These are phyloP conservation scores for Trichoderma lentiforme DNA, from an alignment of 2,329 filamentous ascomycete species.

Conservation along the genomic window DNA sequence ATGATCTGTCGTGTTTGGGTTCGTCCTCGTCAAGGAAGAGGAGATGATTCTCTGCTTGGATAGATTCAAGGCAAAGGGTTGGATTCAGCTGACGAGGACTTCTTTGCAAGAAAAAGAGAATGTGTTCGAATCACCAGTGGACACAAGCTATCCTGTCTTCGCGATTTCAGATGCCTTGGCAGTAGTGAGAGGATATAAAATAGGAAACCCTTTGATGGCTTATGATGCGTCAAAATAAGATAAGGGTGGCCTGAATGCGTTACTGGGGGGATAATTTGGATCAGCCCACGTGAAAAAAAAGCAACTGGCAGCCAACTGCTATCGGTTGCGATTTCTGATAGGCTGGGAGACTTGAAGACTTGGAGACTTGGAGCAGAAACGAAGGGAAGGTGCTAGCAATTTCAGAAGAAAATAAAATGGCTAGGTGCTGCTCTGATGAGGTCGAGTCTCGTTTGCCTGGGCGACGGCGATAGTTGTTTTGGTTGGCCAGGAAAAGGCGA, in stretches of 20 bases:
- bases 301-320: background rate
- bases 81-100: background rate
- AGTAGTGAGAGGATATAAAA: background rate
- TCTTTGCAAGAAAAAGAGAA: background rate
- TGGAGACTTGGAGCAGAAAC: background rate
- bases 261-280: background rate
- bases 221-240: background rate
- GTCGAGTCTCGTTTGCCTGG: background rate
- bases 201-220: background rate
- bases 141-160: background rate
- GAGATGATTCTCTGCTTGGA: background rate
- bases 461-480: background rate
- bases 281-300: background rate
- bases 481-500: constrained; percentile 1
- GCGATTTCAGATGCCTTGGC: background rate
- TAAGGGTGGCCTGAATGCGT: background rate
- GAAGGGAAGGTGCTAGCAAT: constrained; percentile 1
- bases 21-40: background rate
- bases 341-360: background rate
- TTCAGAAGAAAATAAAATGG: background rate
- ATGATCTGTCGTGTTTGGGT: background rate
- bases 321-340: background rate
- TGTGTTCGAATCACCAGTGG: background rate
- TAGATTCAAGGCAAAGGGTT: background rate
- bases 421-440: background rate